Percentiles rank a stretch among this genome's conserved stretches.
phyloP scores from a whole-genome alignment of 805 yeast species.

The Pichia insulana region DNA sequence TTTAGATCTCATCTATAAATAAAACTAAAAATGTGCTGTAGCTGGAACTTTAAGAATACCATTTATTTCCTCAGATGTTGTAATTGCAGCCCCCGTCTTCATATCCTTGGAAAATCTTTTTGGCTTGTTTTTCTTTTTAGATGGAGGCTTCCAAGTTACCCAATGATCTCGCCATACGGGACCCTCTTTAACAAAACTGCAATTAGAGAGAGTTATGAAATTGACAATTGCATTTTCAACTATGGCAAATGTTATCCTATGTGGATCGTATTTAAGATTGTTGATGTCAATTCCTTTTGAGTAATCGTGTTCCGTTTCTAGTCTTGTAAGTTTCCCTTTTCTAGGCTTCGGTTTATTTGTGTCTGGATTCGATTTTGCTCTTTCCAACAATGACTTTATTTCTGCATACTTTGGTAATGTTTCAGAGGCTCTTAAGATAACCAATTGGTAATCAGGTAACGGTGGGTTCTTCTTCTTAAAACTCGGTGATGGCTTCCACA shows the following conservation, averaged over 20 bases:
- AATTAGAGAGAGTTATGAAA: constrained; percentile 45
- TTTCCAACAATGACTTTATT: constrained; percentile 30
- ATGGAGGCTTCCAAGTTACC: constrained; percentile 13
- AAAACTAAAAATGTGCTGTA: constrained; percentile 8
- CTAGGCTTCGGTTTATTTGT: constrained; percentile 3
- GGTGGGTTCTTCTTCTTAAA: constrained; percentile 68
- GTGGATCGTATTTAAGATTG: constrained; percentile 8
- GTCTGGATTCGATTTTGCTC: constrained; percentile 16
- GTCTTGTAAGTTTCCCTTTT: neutral
- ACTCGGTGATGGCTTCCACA: constrained; percentile 75
- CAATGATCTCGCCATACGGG: constrained; percentile 24
- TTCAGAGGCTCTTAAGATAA: constrained; percentile 42
- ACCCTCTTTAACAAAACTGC: constrained; percentile 33
- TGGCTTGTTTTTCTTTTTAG: neutral
- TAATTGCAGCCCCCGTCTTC: neutral
- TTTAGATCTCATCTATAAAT: too few species aligned
- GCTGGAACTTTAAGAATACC: neutral
- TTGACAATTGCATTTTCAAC: constrained; percentile 71
- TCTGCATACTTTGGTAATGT: constrained; percentile 41
- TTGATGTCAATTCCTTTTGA: constrained; percentile 9
- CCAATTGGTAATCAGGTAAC: constrained; percentile 65
- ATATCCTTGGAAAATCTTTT: neutral
- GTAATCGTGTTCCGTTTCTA: constrained; percentile 10
- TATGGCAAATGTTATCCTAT: constrained; percentile 48
- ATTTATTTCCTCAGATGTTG: neutral